phyloP scores from a whole-genome alignment of 148 eudicot species.

The Silene latifolia region DNA sequence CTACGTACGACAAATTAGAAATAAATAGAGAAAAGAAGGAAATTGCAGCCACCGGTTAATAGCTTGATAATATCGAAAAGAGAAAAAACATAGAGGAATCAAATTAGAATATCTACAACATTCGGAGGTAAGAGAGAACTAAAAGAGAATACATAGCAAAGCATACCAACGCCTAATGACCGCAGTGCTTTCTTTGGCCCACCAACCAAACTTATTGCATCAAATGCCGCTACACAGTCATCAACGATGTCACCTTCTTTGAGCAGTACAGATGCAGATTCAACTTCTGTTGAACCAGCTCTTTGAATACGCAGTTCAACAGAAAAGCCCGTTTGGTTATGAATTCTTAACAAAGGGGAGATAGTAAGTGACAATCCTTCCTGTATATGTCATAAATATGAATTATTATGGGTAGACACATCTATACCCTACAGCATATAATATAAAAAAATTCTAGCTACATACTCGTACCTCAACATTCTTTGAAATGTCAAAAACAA shows the following conservation, averaged over 20 bases:
- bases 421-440: not conserved
- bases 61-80: not conserved
- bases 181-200: slow-evolving; percentile 73
- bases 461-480: slow-evolving; percentile 56
- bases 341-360: slow-evolving; percentile 78
- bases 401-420: not conserved
- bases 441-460: not conserved
- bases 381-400: slow-evolving; percentile 38
- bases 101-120: not conserved
- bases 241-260: slow-evolving; percentile 67
- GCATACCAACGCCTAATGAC: slow-evolving; percentile 78
- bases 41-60: not conserved
- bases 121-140: not conserved
- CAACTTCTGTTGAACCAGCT: slow-evolving; percentile 54
- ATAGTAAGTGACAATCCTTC: slow-evolving; percentile 67
- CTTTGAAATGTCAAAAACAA: slow-evolving; percentile 69
- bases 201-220: slow-evolving; percentile 64
- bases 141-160: not conserved
- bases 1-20: slow-evolving; percentile 1
- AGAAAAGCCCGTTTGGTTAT: slow-evolving; percentile 71
- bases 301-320: slow-evolving; percentile 82
- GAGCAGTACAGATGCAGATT: slow-evolving; percentile 61
- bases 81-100: not conserved
- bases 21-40: not conserved
- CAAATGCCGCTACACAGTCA: slow-evolving; percentile 85